Base-by-base conservation (phyloP, 108 stramenopile genomes). In the Aurantiochytrium sp. region DNA sequence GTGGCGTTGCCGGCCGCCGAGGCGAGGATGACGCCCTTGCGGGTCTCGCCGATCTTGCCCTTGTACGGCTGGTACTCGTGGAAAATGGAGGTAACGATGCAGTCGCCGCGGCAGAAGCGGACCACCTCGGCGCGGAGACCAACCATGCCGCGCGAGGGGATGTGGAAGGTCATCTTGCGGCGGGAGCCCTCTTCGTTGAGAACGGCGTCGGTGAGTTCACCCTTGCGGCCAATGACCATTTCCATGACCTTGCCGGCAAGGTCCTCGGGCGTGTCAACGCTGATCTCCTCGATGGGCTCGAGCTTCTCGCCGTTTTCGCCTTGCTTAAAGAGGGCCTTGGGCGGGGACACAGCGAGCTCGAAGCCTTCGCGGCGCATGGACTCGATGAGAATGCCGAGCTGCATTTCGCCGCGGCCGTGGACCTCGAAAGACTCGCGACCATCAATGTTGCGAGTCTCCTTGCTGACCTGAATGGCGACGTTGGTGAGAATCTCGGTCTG, bases 301-400 rank as follows among this genome's bases (percentile, higher is more conserved):
- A 95, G 94, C 85, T 88, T 87, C 87, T 96, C 91, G 68, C 98
- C 98, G 87, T 97, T 95, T 86, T 97, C 95, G 34, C 69, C 87
- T 90, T 95, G 96, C 90, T 90, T 92, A 90, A 99, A 98, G 30
- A 99, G 86, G 1, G 86, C 99, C 30, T 93, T 95, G 21, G 99
- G 99, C 8, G 99, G 98, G 10, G 97, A 97, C 55, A 99, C 95
- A 68, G 97, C 95, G 37, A 99, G 90, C 92, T 99, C 99, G 87
- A 98, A 99, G 87, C 99, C 99, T 91, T 99, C 99, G 81, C 99
- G 96, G 45, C 99, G 94, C 98, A 99, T 98, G 55, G 92, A 98
- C 92, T 99, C 99, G 68, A 99, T 96, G 52, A 99, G 93, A 27
- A 99, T 98, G 32, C 98, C 98, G 86, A 99, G 93, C 92, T 99